Evolutionary conservation across 2,329 filamentous ascomycete species (phyloP).

Genomic region (Penicillium sp.): DNA sequence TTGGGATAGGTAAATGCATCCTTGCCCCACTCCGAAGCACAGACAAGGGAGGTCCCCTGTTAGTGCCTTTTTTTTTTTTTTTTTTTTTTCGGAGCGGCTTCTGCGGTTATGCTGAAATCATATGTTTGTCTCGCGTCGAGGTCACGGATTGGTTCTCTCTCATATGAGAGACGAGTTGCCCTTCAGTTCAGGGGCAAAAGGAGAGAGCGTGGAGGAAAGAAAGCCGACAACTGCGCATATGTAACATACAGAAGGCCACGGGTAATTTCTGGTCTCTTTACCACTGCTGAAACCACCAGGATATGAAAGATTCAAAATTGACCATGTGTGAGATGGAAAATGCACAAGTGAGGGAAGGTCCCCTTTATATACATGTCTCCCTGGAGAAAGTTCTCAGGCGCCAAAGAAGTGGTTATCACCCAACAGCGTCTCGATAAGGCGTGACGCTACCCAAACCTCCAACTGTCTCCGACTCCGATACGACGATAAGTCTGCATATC

Average conservation of each 20-base stretch:
- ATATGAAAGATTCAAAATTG: not conserved
- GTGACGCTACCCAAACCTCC: slow-evolving; percentile 19
- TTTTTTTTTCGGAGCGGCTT: slow-evolving; percentile 20
- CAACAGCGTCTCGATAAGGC: slow-evolving; percentile 28
- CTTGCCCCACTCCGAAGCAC: slow-evolving; percentile 1
- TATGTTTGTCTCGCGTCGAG: not conserved
- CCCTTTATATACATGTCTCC: slow-evolving; percentile 13
- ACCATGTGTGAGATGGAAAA: not conserved
- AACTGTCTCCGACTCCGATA: slow-evolving; percentile 7
- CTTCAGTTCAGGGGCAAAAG: not conserved
- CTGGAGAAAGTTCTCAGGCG: not conserved
- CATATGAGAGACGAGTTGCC: slow-evolving; percentile 11
- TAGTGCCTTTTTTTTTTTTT: not conserved
- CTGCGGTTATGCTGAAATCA: slow-evolving; percentile 22
- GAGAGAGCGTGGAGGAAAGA: slow-evolving; percentile 16
- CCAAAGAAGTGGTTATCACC: slow-evolving; percentile 18
- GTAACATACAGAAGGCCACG: slow-evolving; percentile 6
- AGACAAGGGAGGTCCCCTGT: not conserved
- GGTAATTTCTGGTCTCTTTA: not conserved
- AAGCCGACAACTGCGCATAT: slow-evolving; percentile 12
- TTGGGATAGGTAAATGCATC: not conserved
- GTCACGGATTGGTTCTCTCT: not conserved
- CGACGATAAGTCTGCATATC: slow-evolving; percentile 19
- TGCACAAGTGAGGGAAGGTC: not conserved
- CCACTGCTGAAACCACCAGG: not conserved